A percentile compares a stretch with the other conserved stretches of the same genome.
Evolutionary conservation across 768 basidiomycete species (phyloP).

Genomic region (Podaxis rugospora): DNA sequence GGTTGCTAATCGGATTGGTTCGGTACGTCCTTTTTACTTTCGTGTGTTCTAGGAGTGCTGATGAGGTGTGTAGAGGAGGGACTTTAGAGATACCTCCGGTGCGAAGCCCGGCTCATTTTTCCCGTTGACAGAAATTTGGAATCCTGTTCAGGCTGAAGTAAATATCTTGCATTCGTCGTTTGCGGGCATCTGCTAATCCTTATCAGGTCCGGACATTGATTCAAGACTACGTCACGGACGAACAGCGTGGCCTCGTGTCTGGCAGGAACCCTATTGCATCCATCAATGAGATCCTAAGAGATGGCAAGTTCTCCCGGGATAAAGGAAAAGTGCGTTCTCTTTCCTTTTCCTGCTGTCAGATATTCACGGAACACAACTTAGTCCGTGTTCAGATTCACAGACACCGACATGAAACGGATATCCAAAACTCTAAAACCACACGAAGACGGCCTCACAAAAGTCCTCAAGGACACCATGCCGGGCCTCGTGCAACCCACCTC

Average conservation of each 20-base stretch:
- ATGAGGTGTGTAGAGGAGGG: conserved; percentile 59
- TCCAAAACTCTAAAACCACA: conserved; percentile 65
- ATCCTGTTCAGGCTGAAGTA: conserved; percentile 86
- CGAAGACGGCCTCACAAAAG: conserved; percentile 80
- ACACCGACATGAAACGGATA: conserved; percentile 76
- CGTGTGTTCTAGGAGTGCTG: conserved; percentile 6
- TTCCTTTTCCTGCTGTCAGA: neutral
- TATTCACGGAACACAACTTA: conserved; percentile 23
- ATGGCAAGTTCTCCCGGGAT: conserved; percentile 76
- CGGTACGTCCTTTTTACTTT: conserved; percentile 52
- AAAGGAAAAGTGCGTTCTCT: conserved; percentile 57
- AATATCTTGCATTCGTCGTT: conserved; percentile 12
- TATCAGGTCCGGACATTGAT: conserved; percentile 76
- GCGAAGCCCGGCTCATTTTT: conserved; percentile 74
- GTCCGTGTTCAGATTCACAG: conserved; percentile 88
- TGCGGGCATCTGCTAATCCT: conserved; percentile 3
- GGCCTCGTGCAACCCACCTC: conserved; percentile 77
- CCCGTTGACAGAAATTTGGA: conserved; percentile 84
- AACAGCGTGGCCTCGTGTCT: conserved; percentile 72
- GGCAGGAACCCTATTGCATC: conserved; percentile 88
- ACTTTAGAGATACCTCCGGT: conserved; percentile 85
- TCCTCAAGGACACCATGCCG: conserved; percentile 88
- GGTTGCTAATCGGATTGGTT: conserved; percentile 85
- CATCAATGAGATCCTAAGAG: conserved; percentile 89
- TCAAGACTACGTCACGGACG: conserved; percentile 89